Evolutionary conservation across 768 basidiomycete species (phyloP), one percentile per base, ranked within the genome.

Genomic region (Leccinum uliginosum): DNA sequence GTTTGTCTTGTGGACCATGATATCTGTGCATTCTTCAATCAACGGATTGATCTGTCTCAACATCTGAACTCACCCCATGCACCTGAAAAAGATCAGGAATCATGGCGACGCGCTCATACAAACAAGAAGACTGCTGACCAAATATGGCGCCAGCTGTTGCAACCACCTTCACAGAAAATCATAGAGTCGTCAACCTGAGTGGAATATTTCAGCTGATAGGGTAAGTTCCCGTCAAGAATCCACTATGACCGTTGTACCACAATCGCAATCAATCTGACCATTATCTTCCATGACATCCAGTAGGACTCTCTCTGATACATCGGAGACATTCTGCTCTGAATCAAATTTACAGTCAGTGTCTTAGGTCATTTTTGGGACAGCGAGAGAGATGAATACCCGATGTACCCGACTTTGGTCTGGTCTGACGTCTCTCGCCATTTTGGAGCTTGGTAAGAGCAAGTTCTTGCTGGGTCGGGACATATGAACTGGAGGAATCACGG

Each of bases 101-200:
- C 32, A 48, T 23, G 11, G 40, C 4, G 40, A 50, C 26, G 21
- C 21, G 6, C 17, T 34, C 40, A 17, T 14, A 23, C 23, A 4
- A 50, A 21, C 10, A 46, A 30, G 19, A 23, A 8, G 50, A 50
- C 27, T 56, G 66, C 81, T 53, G 54, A 90, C 90, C 90, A 93
- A 44, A 84, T 63, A 67, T 93, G 91, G 66, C 81, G 86, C 89
- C 89, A 91, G 56, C 75, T 79, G 17, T 75, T 75, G 69, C 91
- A 91, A n/a, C 77, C 82, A 9, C 83, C 84, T 57, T 91, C 88
- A 64, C 90, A 93, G 54, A 82, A 77, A 55, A 82, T 78, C 27
- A 62, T 65, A 23, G 79, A 76, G 59, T 86, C 86, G 27, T 85
- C 83, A 15, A 75, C 64, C 87, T 90, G 45, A 21, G 50, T 19